These are phyloP conservation scores for Globisporangium carolinianum DNA, from an alignment of 352 stramenopile species.

Conservation along the genomic window DNA sequence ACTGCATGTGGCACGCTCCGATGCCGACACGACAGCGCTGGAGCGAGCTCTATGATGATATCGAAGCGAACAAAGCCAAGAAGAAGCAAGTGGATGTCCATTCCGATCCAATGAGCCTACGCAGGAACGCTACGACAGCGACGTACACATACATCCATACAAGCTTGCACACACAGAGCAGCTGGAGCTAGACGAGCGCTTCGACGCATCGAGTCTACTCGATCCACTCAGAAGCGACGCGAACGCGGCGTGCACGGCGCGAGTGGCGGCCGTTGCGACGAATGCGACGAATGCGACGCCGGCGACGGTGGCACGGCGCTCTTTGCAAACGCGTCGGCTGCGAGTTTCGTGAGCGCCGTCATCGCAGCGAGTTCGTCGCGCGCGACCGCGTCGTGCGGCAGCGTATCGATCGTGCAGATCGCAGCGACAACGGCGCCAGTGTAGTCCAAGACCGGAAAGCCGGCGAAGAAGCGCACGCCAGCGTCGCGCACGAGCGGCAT, in stretches of 20 bases:
- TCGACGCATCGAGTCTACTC: not conserved
- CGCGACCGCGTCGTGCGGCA: slow-evolving; percentile 24
- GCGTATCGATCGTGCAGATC: slow-evolving; percentile 32
- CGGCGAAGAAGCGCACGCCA: slow-evolving; percentile 41
- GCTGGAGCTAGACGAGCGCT: not conserved
- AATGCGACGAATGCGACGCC: no score
- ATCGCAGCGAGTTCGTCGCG: slow-evolving; percentile 37
- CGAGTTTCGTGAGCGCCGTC: slow-evolving; percentile 45
- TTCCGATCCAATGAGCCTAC: no score
- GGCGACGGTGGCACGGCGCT: not conserved
- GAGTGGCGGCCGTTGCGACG: no score
- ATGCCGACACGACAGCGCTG: no score
- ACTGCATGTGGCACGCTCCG: no score
- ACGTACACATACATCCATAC: no score
- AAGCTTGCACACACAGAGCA: no score
- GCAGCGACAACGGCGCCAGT: slow-evolving; percentile 21
- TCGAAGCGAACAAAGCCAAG: no score
- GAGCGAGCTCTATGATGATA: no score
- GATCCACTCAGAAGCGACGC: slow-evolving; percentile 2
- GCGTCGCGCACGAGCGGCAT: slow-evolving; percentile 32
- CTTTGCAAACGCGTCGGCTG: slow-evolving; percentile 35
- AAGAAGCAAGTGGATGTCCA: no score
- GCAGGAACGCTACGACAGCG: no score
- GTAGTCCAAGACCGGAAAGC: slow-evolving; percentile 38
- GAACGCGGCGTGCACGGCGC: slow-evolving; percentile 15